Base-by-base conservation (phyloP, 805 yeast species). In the Brettanomyces bruxellensis region DNA sequence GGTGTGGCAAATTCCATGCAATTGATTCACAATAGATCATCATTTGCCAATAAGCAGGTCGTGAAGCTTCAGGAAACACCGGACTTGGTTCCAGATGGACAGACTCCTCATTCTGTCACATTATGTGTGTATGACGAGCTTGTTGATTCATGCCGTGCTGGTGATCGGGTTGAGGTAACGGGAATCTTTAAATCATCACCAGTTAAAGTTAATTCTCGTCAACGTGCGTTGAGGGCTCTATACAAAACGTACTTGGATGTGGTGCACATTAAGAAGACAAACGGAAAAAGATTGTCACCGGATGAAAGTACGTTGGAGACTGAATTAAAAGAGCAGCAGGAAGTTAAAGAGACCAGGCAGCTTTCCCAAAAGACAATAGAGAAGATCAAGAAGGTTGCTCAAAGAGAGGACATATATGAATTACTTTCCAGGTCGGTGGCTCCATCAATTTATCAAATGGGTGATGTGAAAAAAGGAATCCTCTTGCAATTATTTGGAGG, bases 61-160 rank as follows among this genome's bases (percentile, higher is more conserved):
- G 80, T 93, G 54, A 86, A 87, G 58, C 69, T 93, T 38, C 99
- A 93, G 66, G 99, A 93, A 65, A 63, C 67, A 7, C 67, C 67
- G 2, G 99, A 93, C 64, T 73, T 80, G 51, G 95, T 91, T 13
- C 99, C 99, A 4, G 98, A 86, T 67, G 99, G 99, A 14, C 99
- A 93, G 66, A 93, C 99, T 3, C 99, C 99, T 1, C 99, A 93
- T 65, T 83, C 96, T 12, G 86, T 93, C 42, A 87, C 95, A 5
- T 69, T 93, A 28, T 88, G 96, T 69, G 95, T 87, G 1, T 93
- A 91, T 61, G 99, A 93, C 65, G 98, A 93, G 62, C 72, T 93
- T 50, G 99, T 93, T 1, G 99, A 93, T 64, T 75, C 86, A 45
- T 85, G 95, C 58, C 78, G 95, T 56, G 97, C 99, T 7, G 99